These are phyloP conservation scores for Trametes coccinea DNA, from an alignment of 768 basidiomycete genomes.

Conservation along the genomic window DNA sequence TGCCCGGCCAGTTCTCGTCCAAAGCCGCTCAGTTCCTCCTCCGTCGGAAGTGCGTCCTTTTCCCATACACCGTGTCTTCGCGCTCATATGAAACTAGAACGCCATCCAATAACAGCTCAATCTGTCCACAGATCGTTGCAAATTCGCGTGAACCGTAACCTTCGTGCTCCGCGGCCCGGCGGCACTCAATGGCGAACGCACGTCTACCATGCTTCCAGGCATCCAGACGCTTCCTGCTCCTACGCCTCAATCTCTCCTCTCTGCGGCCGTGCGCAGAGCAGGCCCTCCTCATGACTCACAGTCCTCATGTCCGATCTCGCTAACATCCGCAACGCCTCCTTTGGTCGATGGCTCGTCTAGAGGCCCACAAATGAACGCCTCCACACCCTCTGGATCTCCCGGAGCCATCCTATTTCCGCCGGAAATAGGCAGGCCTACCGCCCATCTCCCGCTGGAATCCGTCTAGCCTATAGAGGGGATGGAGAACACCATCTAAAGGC, in stretches of 20 bases:
- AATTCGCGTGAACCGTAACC: conserved; percentile 14
- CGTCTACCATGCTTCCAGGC: conserved; percentile 20
- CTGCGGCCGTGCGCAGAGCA: conserved; percentile 7
- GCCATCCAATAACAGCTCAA: conserved; percentile 13
- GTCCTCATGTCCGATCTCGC: conserved; percentile 17
- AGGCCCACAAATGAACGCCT: conserved; percentile 4
- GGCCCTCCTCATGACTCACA: conserved; percentile 13
- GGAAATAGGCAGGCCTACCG: conserved; percentile 11
- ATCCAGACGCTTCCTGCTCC: conserved; percentile 14
- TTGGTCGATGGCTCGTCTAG: conserved; percentile 5
- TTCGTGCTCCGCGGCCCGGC: conserved; percentile 17
- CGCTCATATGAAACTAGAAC: neutral
- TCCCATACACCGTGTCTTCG: conserved; percentile 18
- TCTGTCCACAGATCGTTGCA: conserved; percentile 10
- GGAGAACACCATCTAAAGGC: conserved; percentile 2
- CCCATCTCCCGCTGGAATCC: conserved; percentile 10
- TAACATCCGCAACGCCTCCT: neutral
- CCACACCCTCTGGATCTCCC: neutral
- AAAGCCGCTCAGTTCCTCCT: neutral
- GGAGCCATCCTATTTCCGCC: conserved; percentile 7
- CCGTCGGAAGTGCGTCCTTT: conserved; percentile 8
- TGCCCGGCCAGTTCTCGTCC: neutral
- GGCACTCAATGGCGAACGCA: conserved; percentile 19
- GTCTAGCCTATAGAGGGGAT: neutral
- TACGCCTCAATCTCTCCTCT: conserved; percentile 16